Base-by-base conservation (phyloP, 129 eudicot species). In the Flaveria bidentis region DNA sequence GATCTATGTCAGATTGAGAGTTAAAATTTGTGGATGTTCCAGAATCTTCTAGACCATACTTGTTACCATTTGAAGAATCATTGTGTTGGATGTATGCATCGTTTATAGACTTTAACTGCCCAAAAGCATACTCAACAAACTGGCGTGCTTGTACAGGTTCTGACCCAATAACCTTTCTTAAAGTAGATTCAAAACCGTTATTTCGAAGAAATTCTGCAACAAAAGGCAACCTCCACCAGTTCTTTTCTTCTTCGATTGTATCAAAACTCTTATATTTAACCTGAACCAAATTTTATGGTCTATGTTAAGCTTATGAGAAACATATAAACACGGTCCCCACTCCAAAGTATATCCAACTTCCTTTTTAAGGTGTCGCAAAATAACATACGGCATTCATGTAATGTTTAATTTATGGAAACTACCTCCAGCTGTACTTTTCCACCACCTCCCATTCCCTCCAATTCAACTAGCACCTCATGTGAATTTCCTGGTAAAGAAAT, bases 361-460 rank as follows among this genome's bases (percentile, higher is more conserved):
- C 22, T 33, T 65, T 65, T 39, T n/a, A 6, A 41, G 71, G 26
- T 28, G 46, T 63, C 69, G 16, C 22, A 28, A 63, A 33, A 30
- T 63, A 28, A 33, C 15, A 30, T 63, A 62, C 14, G 69, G 33
- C 46, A 63, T 63, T 63, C 14, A 23, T 47, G 23, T 17, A 75
- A 63, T 57, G 52, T 44, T 65, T 62, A 73, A 42, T 14, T 57
- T 39, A 67, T 16, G 53, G 52, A 60, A 83, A 76, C n/a, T 83
- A 91, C 99, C 99, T 94, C 93, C 53, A 94, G 83, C 78, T 91
- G 91, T 82, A 94, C 70, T 81, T 87, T 87, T 77, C 99, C 99
- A 83, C 99, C 99, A 82, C 97, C 97, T 86, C 99, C 98, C 93
- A 94, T 94, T 25, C 99, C 99, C 84, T 94, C 99, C 89, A 94